phyloP scores from a whole-genome alignment of 108 stramenopile genomes.

The Chaetoceros muelleri region DNA sequence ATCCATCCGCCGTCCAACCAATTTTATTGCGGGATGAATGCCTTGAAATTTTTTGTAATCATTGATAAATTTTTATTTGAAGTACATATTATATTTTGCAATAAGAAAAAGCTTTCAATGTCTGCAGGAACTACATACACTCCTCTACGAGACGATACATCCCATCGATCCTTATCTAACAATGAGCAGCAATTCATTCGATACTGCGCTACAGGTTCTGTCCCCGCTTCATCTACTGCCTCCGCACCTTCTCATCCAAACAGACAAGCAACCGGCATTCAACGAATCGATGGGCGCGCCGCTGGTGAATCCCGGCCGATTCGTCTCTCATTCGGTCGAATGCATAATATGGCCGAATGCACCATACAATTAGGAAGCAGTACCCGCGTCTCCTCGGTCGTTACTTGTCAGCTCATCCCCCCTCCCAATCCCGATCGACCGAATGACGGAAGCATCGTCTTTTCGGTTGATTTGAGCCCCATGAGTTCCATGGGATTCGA shows the following conservation, averaged over 20 bases:
- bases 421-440: conserved; percentile 81
- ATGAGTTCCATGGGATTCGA: conserved; percentile 75
- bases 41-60: too few species aligned
- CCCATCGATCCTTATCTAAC: conserved; percentile 34
- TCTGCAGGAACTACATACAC: conserved; percentile 13
- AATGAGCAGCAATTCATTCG: conserved; percentile 69
- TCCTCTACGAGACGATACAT: conserved; percentile 46
- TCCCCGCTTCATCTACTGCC: too few species aligned
- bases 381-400: conserved; percentile 41
- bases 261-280: too few species aligned
- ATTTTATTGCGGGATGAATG: too few species aligned
- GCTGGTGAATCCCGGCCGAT: conserved; percentile 54
- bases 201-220: conserved; percentile 32
- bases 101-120: not conserved
- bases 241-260: too few species aligned
- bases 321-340: conserved; percentile 47
- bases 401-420: conserved; percentile 52
- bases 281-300: conserved; percentile 59
- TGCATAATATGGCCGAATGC: conserved; percentile 60
- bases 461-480: conserved; percentile 77
- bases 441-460: conserved; percentile 71
- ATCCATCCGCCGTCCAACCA: too few species aligned
- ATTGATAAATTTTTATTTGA: not conserved
- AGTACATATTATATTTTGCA: not conserved
- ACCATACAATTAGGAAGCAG: conserved; percentile 61